These are phyloP conservation scores for Fusarium cicatricum DNA, from an alignment of 2,329 filamentous ascomycete species.

Conservation along the genomic window DNA sequence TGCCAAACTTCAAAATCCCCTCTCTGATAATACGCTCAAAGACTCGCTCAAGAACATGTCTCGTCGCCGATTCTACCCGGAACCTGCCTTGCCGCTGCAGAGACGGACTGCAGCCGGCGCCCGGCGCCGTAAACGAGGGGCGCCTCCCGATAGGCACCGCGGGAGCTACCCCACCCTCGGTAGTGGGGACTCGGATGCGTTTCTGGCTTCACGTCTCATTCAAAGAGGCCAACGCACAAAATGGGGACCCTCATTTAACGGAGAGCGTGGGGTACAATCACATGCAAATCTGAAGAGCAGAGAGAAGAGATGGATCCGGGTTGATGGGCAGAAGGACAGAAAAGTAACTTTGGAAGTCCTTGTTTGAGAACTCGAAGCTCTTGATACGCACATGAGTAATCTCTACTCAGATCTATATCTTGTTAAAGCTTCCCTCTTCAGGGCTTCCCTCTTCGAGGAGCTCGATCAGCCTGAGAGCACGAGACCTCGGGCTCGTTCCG, in stretches of 20 bases:
- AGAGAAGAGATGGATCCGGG: constrained; percentile 8
- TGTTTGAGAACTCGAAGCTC: not conserved
- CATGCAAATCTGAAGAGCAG: constrained; percentile 23
- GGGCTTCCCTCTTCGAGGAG: not conserved
- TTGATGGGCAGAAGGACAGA: constrained; percentile 13
- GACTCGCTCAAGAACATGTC: not conserved
- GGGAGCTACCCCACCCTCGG: constrained; percentile 32
- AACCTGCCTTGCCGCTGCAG: constrained; percentile 22
- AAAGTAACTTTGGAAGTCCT: no score
- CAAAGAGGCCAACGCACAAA: constrained; percentile 11
- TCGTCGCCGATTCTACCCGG: constrained; percentile 33
- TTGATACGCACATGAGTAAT: not conserved
- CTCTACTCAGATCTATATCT: no score
- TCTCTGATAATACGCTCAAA: not conserved
- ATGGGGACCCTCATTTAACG: constrained; percentile 15
- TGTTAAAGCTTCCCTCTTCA: no score
- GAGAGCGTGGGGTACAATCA: constrained; percentile 32
- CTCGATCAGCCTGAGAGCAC: not conserved
- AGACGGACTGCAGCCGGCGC: constrained; percentile 33
- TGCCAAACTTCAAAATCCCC: not conserved
- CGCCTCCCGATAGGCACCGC: constrained; percentile 40
- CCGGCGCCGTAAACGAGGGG: constrained; percentile 36
- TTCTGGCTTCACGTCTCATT: constrained; percentile 26
- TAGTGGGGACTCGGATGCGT: constrained; percentile 36
- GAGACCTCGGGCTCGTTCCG: constrained; percentile 4